A percentile compares a stretch with the other conserved stretches of the same genome.
These are phyloP conservation scores for Cylindrodendrum hubeiense DNA, from an alignment of 2,329 filamentous ascomycete species.

Conservation along the genomic window DNA sequence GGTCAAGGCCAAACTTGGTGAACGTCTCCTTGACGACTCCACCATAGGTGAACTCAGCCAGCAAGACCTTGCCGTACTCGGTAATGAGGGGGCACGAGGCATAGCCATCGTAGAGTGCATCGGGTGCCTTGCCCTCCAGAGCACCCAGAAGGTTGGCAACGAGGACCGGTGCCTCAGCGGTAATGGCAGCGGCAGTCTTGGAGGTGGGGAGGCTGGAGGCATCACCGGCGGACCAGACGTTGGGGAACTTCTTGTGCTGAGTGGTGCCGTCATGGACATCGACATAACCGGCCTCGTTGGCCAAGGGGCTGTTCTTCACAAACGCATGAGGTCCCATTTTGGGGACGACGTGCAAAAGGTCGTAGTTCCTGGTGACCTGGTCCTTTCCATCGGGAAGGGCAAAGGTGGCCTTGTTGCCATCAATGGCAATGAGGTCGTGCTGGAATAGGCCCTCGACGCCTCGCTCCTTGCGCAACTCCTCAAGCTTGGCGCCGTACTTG, in stretches of 20 bases:
- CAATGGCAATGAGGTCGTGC: slow-evolving; percentile 66
- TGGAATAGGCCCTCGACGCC: slow-evolving; percentile 70
- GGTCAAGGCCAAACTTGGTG: slow-evolving; percentile 66
- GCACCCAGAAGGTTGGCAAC: slow-evolving; percentile 60
- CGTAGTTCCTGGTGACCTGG: slow-evolving; percentile 61
- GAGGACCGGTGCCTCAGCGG: slow-evolving; percentile 62
- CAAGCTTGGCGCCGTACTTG: slow-evolving; percentile 68
- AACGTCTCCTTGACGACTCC: slow-evolving; percentile 74
- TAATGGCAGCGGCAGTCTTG: slow-evolving; percentile 67
- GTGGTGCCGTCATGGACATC: slow-evolving; percentile 67
- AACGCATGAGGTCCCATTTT: slow-evolving; percentile 71
- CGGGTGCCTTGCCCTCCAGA: slow-evolving; percentile 58
- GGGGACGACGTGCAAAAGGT: slow-evolving; percentile 68
- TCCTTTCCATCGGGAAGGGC: slow-evolving; percentile 56
- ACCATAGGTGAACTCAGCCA: slow-evolving; percentile 76
- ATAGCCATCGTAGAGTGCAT: slow-evolving; percentile 65
- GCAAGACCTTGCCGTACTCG: slow-evolving; percentile 71
- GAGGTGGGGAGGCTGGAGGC: slow-evolving; percentile 70
- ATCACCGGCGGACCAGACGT: slow-evolving; percentile 71
- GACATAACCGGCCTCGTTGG: slow-evolving; percentile 68
- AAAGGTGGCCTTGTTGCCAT: slow-evolving; percentile 67
- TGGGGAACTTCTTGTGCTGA: slow-evolving; percentile 65
- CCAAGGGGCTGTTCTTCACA: slow-evolving; percentile 65
- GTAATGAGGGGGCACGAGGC: slow-evolving; percentile 67
- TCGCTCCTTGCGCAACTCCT: slow-evolving; percentile 65